phyloP scores from a whole-genome alignment of 2,329 filamentous ascomycete species.

The Pseudocercospora crystallina region DNA sequence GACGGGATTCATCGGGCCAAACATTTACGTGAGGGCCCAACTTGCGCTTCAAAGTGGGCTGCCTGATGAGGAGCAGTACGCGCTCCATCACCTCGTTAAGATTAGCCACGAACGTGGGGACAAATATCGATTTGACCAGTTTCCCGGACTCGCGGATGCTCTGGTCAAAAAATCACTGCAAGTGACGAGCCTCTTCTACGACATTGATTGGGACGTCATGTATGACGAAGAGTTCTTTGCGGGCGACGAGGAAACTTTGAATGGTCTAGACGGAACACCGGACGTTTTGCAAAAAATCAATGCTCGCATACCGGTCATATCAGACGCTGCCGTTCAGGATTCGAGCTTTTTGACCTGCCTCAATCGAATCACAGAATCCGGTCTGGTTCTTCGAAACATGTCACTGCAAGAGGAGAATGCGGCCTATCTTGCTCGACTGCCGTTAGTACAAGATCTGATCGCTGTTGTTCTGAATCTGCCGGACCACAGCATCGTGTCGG shows the following conservation, averaged over 20 bases:
- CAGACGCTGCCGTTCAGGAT: constrained; percentile 69
- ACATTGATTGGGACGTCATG: constrained; percentile 76
- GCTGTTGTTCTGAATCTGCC: constrained; percentile 81
- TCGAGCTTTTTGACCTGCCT: constrained; percentile 69
- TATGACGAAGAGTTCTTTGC: constrained; percentile 60
- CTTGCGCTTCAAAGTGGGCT: constrained; percentile 79
- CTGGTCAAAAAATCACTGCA: constrained; percentile 82
- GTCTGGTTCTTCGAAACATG: constrained; percentile 91
- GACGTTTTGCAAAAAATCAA: constrained; percentile 72
- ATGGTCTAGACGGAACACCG: constrained; percentile 65
- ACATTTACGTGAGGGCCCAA: constrained; percentile 87
- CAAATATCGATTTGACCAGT: constrained; percentile 92
- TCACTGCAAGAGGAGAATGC: constrained; percentile 90
- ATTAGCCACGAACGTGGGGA: constrained; percentile 94
- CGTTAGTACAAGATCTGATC: constrained; percentile 75
- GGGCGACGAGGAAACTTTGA: constrained; percentile 57
- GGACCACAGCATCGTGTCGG: constrained; percentile 67
- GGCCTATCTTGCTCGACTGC: constrained; percentile 71
- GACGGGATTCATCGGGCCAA: constrained; percentile 67
- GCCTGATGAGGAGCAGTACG: constrained; percentile 83
- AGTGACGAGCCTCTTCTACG: constrained; percentile 75
- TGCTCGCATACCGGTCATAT: constrained; percentile 56
- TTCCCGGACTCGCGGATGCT: constrained; percentile 82
- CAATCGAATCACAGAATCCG: constrained; percentile 78
- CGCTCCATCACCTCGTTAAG: constrained; percentile 87